These are phyloP conservation scores for Phytopythium boreale DNA, from an alignment of 352 stramenopile genomes.

Conservation along the genomic window DNA sequence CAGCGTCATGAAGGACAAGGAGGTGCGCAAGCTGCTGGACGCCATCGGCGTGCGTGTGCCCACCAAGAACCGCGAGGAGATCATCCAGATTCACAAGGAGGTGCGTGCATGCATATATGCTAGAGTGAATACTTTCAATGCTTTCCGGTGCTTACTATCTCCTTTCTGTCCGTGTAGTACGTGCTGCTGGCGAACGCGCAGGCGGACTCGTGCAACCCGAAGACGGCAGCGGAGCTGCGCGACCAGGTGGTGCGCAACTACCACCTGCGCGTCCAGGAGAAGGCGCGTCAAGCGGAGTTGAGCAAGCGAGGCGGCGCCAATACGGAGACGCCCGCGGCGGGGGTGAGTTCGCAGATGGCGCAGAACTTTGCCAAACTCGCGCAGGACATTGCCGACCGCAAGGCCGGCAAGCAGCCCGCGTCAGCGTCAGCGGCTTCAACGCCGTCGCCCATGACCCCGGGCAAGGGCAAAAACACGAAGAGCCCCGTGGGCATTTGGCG, in stretches of 20 bases:
- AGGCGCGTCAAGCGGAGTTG: slow-evolving; percentile 35
- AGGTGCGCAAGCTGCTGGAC: slow-evolving; percentile 72
- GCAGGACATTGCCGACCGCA: slow-evolving; percentile 64
- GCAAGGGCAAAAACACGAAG: background rate
- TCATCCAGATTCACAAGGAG: slow-evolving; percentile 89
- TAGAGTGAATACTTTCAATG: background rate
- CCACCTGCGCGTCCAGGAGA: slow-evolving; percentile 59
- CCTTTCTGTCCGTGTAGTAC: slow-evolving; percentile 34
- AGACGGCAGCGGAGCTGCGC: slow-evolving; percentile 51
- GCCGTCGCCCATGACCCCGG: slow-evolving; percentile 2
- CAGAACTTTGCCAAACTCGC: slow-evolving; percentile 72
- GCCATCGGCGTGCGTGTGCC: slow-evolving; percentile 52
- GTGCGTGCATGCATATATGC: slow-evolving; percentile 28
- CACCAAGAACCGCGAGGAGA: slow-evolving; percentile 76
- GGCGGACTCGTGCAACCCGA: slow-evolving; percentile 75
- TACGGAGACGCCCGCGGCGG: slow-evolving; percentile 22
- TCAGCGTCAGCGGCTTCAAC: slow-evolving; percentile 14
- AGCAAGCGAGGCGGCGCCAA: slow-evolving; percentile 27
- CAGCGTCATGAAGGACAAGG: slow-evolving; percentile 85
- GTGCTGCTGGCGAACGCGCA: slow-evolving; percentile 78
- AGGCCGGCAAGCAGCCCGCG: slow-evolving; percentile 30
- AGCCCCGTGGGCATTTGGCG: slow-evolving; percentile 51
- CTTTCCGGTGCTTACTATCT: background rate
- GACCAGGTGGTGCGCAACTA: slow-evolving; percentile 74
- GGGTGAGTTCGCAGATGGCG: slow-evolving; percentile 56